These are phyloP conservation scores for Pseudogymnoascus sp. DNA, from an alignment of 2,329 filamentous ascomycete genomes.

Conservation along the genomic window DNA sequence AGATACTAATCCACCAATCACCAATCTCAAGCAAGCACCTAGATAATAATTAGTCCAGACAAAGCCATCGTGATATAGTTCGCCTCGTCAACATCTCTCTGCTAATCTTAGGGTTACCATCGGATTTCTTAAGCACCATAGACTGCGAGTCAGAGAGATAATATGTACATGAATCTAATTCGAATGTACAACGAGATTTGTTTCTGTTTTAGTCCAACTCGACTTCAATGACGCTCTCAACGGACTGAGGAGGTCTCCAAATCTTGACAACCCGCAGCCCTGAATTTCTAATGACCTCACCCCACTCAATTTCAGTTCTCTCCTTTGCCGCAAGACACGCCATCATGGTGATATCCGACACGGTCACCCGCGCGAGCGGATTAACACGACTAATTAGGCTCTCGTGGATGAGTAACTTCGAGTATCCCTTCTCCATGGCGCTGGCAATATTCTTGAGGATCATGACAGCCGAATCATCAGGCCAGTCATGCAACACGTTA, in stretches of 20 bases:
- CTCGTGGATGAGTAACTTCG: slow-evolving; percentile 33
- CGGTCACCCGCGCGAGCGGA: slow-evolving; percentile 27
- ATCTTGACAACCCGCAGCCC: background rate
- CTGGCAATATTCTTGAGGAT: slow-evolving; percentile 21
- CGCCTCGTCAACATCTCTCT: too few species aligned
- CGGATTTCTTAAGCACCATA: background rate
- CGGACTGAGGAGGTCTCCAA: slow-evolving; percentile 4
- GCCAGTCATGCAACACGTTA: slow-evolving; percentile 31
- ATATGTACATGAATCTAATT: background rate
- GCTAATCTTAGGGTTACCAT: too few species aligned
- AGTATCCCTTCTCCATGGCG: slow-evolving; percentile 30
- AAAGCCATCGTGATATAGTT: too few species aligned
- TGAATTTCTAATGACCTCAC: background rate
- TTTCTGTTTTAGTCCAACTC: background rate
- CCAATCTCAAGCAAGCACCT: too few species aligned
- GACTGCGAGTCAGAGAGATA: background rate
- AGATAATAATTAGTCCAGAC: background rate
- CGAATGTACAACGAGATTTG: background rate
- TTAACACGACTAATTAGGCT: slow-evolving; percentile 28
- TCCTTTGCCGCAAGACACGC: slow-evolving; percentile 27
- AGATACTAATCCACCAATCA: too few species aligned
- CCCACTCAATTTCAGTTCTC: slow-evolving; percentile 29
- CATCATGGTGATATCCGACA: slow-evolving; percentile 33
- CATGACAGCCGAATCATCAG: slow-evolving; percentile 14
- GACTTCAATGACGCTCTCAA: background rate